Evolutionary conservation across 768 basidiomycete species (phyloP).

Genomic region (Boletus vinaceobasis): DNA sequence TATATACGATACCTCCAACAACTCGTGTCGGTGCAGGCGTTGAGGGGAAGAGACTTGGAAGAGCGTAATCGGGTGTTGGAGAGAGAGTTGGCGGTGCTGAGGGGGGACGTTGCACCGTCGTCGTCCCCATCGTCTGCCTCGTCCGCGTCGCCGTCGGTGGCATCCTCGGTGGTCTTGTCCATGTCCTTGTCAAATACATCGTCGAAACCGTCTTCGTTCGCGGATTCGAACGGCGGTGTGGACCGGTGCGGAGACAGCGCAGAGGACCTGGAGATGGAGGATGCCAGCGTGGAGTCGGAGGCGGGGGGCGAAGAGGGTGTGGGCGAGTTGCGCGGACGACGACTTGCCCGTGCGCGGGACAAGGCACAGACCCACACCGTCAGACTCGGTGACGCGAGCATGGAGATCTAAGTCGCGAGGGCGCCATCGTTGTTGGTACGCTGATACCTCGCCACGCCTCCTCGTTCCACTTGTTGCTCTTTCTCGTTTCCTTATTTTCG

Average conservation of each 20-base stretch:
- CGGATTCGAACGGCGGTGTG: neutral
- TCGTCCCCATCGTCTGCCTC: constrained; percentile 14
- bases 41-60: constrained; percentile 76
- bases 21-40: constrained; percentile 75
- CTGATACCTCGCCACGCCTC: neutral
- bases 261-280: constrained; percentile 23
- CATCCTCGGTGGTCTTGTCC: constrained; percentile 17
- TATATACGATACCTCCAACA: constrained; percentile 78
- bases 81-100: constrained; percentile 25
- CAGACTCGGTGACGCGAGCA: constrained; percentile 8
- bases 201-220: constrained; percentile 10
- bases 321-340: constrained; percentile 19
- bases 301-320: neutral
- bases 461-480: neutral
- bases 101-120: constrained; percentile 11
- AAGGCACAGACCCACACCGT: constrained; percentile 10
- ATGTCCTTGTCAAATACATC: constrained; percentile 14
- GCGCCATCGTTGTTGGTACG: neutral
- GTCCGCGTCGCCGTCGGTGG: constrained; percentile 18
- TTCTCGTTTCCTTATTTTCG: neutral
- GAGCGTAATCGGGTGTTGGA: constrained; percentile 52
- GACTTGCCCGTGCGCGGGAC: constrained; percentile 14
- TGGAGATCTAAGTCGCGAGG: constrained; percentile 13
- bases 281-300: neutral
- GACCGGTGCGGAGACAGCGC: neutral